Conservation (phyloP, 2,329 filamentous ascomycete genomes). For the Alternaria angustiovoidea region DNA sequence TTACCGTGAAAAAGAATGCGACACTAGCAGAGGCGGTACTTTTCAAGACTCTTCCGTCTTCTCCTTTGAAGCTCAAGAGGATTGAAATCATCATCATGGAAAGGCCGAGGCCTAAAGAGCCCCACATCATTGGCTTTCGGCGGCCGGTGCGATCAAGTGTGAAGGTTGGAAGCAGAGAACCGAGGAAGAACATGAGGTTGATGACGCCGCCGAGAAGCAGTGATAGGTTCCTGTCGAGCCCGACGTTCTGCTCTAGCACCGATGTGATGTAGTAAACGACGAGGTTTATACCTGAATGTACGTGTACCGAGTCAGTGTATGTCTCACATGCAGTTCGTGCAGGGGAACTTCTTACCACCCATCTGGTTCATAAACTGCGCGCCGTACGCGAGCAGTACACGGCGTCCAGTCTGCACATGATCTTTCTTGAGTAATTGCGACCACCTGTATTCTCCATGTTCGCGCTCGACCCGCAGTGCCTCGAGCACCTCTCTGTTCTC, state of each 20-base stretch:
- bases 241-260: conserved; percentile 58
- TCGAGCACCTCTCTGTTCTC: conserved; percentile 56
- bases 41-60: conserved; percentile 45
- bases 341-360: conserved; percentile 32
- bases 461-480: conserved; percentile 47
- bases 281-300: neutral
- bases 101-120: conserved; percentile 40
- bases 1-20: conserved; percentile 60
- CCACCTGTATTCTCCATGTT: conserved; percentile 52
- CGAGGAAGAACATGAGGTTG: conserved; percentile 43
- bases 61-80: conserved; percentile 54
- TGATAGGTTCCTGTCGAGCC: conserved; percentile 54
- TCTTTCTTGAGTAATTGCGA: conserved; percentile 51
- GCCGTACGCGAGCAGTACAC: conserved; percentile 52
- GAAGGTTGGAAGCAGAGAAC: conserved; percentile 51
- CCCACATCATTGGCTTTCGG: conserved; percentile 44
- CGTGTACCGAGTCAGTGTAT: neutral
- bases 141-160: conserved; percentile 43
- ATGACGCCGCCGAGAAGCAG: conserved; percentile 58
- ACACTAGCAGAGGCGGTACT: conserved; percentile 57
- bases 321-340: neutral
- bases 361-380: conserved; percentile 54
- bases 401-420: conserved; percentile 51
- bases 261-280: conserved; percentile 54
- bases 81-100: conserved; percentile 48